These are phyloP conservation scores for Tagetes erecta DNA, from an alignment of 129 eudicot species.

Conservation along the genomic window DNA sequence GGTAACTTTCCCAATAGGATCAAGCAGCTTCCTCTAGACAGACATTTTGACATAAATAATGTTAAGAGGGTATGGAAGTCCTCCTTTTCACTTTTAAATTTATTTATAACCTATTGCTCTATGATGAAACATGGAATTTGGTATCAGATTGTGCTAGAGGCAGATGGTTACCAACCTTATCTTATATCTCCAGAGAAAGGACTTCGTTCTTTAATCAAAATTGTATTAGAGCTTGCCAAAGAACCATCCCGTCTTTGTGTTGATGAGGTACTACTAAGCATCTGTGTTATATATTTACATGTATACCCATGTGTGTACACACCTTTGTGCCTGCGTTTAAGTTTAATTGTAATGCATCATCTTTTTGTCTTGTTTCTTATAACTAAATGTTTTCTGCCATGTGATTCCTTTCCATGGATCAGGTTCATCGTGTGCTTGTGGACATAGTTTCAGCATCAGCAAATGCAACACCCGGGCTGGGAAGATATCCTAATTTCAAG, in stretches of 20 bases:
- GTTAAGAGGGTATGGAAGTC: constrained; percentile 76
- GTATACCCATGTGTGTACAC: not conserved
- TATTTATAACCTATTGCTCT: not conserved
- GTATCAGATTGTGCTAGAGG: constrained; percentile 92
- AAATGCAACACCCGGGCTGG: constrained; percentile 98
- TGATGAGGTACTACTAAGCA: constrained; percentile 72
- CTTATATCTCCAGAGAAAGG: constrained; percentile 99
- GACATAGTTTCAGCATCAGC: constrained; percentile 95
- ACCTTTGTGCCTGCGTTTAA: not conserved
- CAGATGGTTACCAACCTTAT: constrained; percentile 99
- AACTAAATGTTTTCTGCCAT: not conserved
- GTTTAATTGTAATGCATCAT: not conserved
- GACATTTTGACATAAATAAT: constrained; percentile 91
- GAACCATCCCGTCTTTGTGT: constrained; percentile 99
- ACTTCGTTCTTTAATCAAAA: constrained; percentile 82
- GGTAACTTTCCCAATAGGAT: constrained; percentile 94
- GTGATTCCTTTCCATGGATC: constrained; percentile 1
- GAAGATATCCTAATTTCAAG: constrained; percentile 96
- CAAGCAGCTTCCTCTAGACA: constrained; percentile 97
- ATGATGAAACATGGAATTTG: constrained; percentile 28
- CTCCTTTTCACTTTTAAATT: not conserved
- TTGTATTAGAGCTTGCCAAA: constrained; percentile 89
- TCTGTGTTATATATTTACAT: not conserved
- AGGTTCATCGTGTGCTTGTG: constrained; percentile 98
- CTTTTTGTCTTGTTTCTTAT: not conserved